Evolutionary conservation across 2,329 filamentous ascomycete genomes (phyloP).

Genomic region (Stemphylium lycopersici): DNA sequence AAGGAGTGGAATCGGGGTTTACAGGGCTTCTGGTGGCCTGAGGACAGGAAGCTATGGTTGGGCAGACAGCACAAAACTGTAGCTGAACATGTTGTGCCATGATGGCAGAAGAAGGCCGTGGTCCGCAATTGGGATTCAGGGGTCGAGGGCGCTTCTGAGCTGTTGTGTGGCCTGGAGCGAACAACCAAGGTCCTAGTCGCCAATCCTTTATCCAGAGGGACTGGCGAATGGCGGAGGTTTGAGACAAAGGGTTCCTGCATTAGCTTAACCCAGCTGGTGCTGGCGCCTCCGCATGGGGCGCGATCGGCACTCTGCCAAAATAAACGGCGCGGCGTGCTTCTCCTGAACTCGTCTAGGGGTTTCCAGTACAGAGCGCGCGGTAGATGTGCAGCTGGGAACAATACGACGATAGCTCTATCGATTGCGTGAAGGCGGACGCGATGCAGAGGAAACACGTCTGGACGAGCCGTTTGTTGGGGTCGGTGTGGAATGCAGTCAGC

Average conservation of each 20-base stretch:
- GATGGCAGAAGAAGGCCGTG: background rate
- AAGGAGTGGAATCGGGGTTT: conserved; percentile 19
- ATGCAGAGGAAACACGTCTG: background rate
- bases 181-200: conserved; percentile 18
- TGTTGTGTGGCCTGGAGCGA: conserved; percentile 21
- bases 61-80: background rate
- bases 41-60: conserved; percentile 6
- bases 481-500: conserved; percentile 16
- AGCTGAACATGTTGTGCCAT: background rate
- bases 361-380: conserved; percentile 13
- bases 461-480: background rate
- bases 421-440: conserved; percentile 7
- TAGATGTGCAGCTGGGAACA: conserved; percentile 13
- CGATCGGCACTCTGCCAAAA: conserved; percentile 24
- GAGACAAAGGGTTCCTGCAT: conserved; percentile 30
- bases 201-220: conserved; percentile 20
- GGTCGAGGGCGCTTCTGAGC: conserved; percentile 25
- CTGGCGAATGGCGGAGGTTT: conserved; percentile 26
- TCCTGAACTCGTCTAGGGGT: conserved; percentile 22
- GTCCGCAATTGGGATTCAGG: conserved; percentile 20
- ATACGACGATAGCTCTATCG: conserved; percentile 15
- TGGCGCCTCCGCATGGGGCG: conserved; percentile 14
- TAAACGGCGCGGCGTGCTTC: conserved; percentile 27
- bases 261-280: conserved; percentile 8
- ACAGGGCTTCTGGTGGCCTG: conserved; percentile 1